These are phyloP conservation scores for Pestalotiopsis sp. DNA, from an alignment of 2,329 filamentous ascomycete species.

Conservation along the genomic window DNA sequence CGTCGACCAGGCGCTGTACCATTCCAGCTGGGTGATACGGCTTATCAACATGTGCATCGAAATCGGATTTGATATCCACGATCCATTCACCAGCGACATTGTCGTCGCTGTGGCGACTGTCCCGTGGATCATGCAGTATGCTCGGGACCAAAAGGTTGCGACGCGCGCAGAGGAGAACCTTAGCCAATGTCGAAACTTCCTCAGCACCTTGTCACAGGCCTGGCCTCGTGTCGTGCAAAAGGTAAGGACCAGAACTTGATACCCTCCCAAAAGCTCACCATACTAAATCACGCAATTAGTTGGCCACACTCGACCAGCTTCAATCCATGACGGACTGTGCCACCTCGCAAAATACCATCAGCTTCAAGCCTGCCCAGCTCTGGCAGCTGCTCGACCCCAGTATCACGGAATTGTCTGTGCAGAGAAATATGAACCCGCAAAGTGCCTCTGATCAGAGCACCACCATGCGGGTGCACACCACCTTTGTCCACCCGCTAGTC, in stretches of 20 bases:
- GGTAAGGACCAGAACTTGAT: not conserved
- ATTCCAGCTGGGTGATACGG: slow-evolving; percentile 2
- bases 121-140: slow-evolving; percentile 2
- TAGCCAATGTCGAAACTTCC: not conserved
- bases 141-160: not conserved
- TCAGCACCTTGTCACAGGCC: not conserved
- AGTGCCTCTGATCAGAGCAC: not conserved
- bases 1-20: not conserved
- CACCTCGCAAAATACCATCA: not conserved
- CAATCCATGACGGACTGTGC: slow-evolving; percentile 1
- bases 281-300: not conserved
- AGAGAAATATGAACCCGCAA: not conserved
- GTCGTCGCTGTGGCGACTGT: not conserved
- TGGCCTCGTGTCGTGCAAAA: slow-evolving; percentile 1
- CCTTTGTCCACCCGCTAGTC: not conserved
- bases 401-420: not conserved
- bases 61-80: not conserved
- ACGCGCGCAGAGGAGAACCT: not conserved
- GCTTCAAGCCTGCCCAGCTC: not conserved
- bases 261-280: not conserved
- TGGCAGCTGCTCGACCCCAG: not conserved
- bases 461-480: not conserved
- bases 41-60: not conserved
- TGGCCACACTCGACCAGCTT: slow-evolving; percentile 4
- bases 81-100: slow-evolving; percentile 1